Evolutionary conservation across 805 yeast species (phyloP), one percentile per base, ranked within the genome.

Genomic region (Candida argentea): DNA sequence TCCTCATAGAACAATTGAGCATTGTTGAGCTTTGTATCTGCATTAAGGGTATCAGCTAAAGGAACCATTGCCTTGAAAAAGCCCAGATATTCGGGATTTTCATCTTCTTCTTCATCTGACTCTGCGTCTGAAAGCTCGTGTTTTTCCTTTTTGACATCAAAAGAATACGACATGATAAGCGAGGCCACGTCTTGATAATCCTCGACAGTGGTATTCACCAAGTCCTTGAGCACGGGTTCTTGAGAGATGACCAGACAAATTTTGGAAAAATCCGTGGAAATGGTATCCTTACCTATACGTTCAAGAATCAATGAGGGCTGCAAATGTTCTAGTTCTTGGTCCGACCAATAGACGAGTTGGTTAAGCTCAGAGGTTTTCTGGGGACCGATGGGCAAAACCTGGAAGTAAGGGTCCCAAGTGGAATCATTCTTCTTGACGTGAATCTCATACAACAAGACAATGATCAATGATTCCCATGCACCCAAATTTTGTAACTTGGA

Each of bases 41-140:
- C 84, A 46, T 91, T 89, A 34, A 91, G 57, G 14, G 84, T 76
- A 47, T 89, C 98, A 0, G 97, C 97, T 25, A 86, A 57, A 0
- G 97, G 95, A 3, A 87, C 85, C 94, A 91, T 79, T 1, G 93
- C 78, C 48, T 87, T 87, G 38, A 67, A 57, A 34, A 11, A 38
- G 29, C 12, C 14, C 25, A 4, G 28, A 33, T 8, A 16, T 2
- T 40, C 50, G 5, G 47, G 52, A 3, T 46, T 47, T 4, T 57
- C 58, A 3, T 36, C 46, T 4, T 35, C 45, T 6, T 48, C 61
- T 14, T 47, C 63, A 1, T 45, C 55, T 4, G 46, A 55, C 1
- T 43, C 44, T 2, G 48, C 60, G 4, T 46, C 52, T 3, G 37
- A 43, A 4, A 29, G 38, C 4, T 36, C 39, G 1, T 43, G 37